Percentiles rank a stretch among this genome's conserved stretches.
These are phyloP conservation scores for Coprinellus micaceus DNA, from an alignment of 768 basidiomycete species.

Conservation along the genomic window DNA sequence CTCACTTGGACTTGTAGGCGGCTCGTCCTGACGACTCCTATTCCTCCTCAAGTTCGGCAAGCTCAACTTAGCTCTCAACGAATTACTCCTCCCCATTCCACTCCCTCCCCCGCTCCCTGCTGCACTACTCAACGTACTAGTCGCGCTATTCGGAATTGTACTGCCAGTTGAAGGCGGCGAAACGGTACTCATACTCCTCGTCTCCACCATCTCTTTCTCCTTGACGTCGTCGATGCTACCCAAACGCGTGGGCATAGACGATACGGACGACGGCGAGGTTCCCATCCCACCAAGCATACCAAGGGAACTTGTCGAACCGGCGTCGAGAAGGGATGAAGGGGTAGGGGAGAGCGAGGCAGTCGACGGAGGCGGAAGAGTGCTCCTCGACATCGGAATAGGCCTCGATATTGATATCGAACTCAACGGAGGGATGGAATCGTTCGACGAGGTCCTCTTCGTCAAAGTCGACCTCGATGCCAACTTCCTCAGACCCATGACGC, in stretches of 20 bases:
- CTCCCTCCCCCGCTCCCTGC: background rate
- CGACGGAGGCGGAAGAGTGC: slow-evolving; percentile 5
- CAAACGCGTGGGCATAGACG: background rate
- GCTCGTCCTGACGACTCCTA: slow-evolving; percentile 35
- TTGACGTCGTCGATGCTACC: background rate
- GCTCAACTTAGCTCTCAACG: slow-evolving; percentile 62
- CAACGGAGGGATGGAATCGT: too few species aligned
- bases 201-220: too few species aligned
- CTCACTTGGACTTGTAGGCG: slow-evolving; percentile 14
- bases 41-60: slow-evolving; percentile 61
- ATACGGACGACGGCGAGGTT: too few species aligned
- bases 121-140: background rate
- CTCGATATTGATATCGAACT: too few species aligned
- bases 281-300: too few species aligned
- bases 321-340: too few species aligned
- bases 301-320: too few species aligned
- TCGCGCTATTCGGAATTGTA: background rate
- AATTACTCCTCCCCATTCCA: slow-evolving; percentile 28
- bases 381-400: slow-evolving; percentile 7
- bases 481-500: background rate
- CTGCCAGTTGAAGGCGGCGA: too few species aligned
- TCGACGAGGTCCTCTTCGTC: too few species aligned
- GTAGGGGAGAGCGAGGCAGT: too few species aligned
- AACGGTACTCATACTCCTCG: too few species aligned
- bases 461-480: background rate